These are phyloP conservation scores for Trichoderma koningii DNA, from an alignment of 2,329 filamentous ascomycete genomes.

Conservation along the genomic window DNA sequence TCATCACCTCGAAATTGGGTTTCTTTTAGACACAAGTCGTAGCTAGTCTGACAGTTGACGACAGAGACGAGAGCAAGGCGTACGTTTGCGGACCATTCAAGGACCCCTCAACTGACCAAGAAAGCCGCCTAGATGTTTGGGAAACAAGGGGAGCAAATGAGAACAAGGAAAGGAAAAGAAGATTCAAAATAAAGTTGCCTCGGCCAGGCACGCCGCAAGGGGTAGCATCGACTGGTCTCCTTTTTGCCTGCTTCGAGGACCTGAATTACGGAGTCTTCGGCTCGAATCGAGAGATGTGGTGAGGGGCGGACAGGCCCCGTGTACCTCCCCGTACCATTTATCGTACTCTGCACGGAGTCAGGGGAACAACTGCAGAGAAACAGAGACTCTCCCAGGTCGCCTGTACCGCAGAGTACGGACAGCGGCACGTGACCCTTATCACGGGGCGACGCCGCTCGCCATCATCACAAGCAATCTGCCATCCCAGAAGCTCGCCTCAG, in stretches of 20 bases:
- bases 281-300: neutral
- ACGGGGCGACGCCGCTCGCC: neutral
- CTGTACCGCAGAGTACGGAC: too few species aligned
- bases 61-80: neutral
- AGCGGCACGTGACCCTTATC: neutral
- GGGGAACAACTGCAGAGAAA: too few species aligned
- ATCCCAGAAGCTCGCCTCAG: neutral
- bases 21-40: too few species aligned
- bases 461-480: conserved; percentile 7
- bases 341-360: too few species aligned
- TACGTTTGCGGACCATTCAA: neutral
- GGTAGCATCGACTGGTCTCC: neutral
- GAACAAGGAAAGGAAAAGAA: neutral
- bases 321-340: too few species aligned
- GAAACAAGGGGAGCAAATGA: neutral
- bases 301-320: too few species aligned
- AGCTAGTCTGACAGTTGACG: neutral
- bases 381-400: too few species aligned
- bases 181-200: neutral
- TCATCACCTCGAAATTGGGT: too few species aligned
- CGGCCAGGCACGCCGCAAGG: conserved; percentile 11
- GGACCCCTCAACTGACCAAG: neutral
- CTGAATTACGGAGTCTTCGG: conserved; percentile 18
- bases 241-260: neutral
- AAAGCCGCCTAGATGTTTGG: neutral